phyloP scores from a whole-genome alignment of 129 eudicot genomes.

The Logfia minima region DNA sequence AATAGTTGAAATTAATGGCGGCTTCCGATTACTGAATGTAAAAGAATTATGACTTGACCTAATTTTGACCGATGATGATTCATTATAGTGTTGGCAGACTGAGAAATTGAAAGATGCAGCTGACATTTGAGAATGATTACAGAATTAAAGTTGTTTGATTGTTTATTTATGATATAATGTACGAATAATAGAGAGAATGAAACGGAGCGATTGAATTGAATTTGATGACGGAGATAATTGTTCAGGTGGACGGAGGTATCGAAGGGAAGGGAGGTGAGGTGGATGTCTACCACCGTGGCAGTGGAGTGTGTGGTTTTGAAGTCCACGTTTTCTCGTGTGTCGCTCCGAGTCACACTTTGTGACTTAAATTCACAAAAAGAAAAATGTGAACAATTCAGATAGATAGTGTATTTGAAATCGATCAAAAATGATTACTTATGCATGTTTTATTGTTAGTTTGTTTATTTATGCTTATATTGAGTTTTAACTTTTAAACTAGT shows the following conservation, averaged over 20 bases:
- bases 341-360: too few relatives aligned
- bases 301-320: not conserved
- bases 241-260: not conserved
- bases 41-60: not conserved
- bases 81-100: not conserved
- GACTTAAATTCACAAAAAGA: too few relatives aligned
- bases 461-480: too few relatives aligned
- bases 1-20: not conserved
- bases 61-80: not conserved
- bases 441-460: too few relatives aligned
- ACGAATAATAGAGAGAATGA: not conserved
- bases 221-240: not conserved
- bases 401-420: too few relatives aligned
- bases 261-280: not conserved
- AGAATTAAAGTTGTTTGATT: not conserved
- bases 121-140: not conserved
- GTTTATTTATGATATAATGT: too few relatives aligned
- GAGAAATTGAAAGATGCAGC: not conserved
- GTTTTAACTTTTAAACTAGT: too few relatives aligned
- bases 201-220: not conserved
- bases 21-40: not conserved
- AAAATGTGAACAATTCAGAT: too few relatives aligned
- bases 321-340: too few relatives aligned
- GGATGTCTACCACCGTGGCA: not conserved
- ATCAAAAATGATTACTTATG: too few relatives aligned